Percentiles rank a stretch among this genome's conserved stretches.
Evolutionary conservation across 2,329 filamentous ascomycete species (phyloP).

Genomic region (Achaetomium macrosporum): DNA sequence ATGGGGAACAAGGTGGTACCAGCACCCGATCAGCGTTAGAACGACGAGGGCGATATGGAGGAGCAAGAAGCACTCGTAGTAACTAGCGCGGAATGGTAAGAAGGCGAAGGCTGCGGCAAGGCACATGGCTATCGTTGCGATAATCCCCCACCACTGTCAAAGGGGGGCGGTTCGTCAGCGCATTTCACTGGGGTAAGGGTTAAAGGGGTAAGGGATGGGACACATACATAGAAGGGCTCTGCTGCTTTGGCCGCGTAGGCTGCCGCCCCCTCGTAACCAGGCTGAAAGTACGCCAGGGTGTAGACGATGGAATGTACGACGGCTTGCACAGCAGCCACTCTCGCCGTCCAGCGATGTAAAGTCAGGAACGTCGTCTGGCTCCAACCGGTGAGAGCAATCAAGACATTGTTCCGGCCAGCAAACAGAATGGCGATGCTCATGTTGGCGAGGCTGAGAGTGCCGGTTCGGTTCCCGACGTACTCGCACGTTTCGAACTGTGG

Average conservation of each 20-base stretch:
- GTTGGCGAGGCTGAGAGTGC: slow-evolving; percentile 3
- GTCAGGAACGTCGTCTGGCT: slow-evolving; percentile 3
- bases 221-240: neutral
- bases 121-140: neutral
- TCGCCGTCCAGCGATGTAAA: slow-evolving; percentile 1
- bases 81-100: neutral
- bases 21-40: neutral
- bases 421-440: slow-evolving; percentile 3
- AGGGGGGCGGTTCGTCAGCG: neutral
- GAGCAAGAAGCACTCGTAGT: slow-evolving; percentile 4
- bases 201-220: neutral
- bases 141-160: neutral
- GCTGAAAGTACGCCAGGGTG: neutral
- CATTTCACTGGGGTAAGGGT: neutral
- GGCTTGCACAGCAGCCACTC: neutral
- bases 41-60: slow-evolving; percentile 1
- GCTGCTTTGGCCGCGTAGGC: neutral
- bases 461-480: slow-evolving; percentile 4
- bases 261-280: neutral
- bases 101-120: neutral
- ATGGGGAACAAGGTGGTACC: neutral
- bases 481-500: neutral
- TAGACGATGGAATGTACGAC: slow-evolving; percentile 1
- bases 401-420: slow-evolving; percentile 4
- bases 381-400: slow-evolving; percentile 1